A percentile compares a stretch with the other conserved stretches of the same genome.
These are phyloP conservation scores for Neonectria sp. DNA, from an alignment of 2,329 filamentous ascomycete genomes.

Conservation along the genomic window DNA sequence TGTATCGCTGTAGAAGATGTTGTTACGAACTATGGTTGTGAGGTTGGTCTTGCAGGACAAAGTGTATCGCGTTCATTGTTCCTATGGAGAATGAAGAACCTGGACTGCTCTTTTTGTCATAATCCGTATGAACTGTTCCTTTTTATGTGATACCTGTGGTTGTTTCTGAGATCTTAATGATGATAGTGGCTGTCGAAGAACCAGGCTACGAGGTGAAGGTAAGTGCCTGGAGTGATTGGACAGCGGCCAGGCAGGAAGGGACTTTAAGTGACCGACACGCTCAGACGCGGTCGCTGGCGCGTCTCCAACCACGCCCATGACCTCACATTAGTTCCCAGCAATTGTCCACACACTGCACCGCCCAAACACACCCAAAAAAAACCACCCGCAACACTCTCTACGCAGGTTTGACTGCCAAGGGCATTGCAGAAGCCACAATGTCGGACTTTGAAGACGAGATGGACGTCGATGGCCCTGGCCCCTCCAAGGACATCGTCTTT, in stretches of 20 bases:
- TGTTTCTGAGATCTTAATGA: background rate
- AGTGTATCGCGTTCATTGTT: background rate
- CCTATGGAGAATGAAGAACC: background rate
- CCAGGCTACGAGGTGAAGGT: background rate
- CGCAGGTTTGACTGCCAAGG: background rate
- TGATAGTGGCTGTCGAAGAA: conserved; percentile 1
- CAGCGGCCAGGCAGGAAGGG: conserved; percentile 34
- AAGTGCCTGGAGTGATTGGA: conserved; percentile 31
- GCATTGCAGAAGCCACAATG: conserved; percentile 57
- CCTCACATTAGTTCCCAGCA: conserved; percentile 36
- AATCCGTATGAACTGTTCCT: background rate
- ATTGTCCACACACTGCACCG: conserved; percentile 23
- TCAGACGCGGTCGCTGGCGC: conserved; percentile 50
- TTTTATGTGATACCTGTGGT: background rate
- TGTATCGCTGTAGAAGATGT: conserved; percentile 26
- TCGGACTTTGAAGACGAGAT: conserved; percentile 74
- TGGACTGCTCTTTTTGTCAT: background rate
- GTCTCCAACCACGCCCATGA: conserved; percentile 50
- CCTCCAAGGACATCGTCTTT: conserved; percentile 72
- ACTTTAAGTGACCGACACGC: conserved; percentile 50
- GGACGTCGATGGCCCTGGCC: conserved; percentile 69
- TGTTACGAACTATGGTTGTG: conserved; percentile 22
- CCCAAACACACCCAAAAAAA: conserved; percentile 11
- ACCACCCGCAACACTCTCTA: background rate
- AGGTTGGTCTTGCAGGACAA: conserved; percentile 10